Conservation (phyloP, 768 basidiomycete genomes). For the Xerocomellus intermedius region DNA sequence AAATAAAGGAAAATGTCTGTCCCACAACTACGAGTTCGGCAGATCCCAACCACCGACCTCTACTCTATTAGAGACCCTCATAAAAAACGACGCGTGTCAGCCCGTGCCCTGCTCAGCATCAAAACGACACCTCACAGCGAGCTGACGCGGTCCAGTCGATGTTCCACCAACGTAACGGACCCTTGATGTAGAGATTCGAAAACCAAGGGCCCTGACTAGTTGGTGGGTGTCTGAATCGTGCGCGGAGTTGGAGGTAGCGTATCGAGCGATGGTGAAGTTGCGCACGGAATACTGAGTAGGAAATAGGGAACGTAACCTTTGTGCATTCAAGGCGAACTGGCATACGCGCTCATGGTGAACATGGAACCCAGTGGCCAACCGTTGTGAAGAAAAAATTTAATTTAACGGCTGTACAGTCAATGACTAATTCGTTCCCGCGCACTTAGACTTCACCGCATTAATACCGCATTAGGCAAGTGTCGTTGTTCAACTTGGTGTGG, state of each 20-base stretch:
- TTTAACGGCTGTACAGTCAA: constrained; percentile 13
- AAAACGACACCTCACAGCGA: constrained; percentile 58
- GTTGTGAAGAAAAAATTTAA: no score
- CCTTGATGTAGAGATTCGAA: constrained; percentile 40
- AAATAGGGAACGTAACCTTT: no score
- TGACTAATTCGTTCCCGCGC: constrained; percentile 27
- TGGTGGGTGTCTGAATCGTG: constrained; percentile 27
- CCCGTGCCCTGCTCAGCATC: constrained; percentile 47
- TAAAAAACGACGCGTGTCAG: constrained; percentile 36
- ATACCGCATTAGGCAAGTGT: constrained; percentile 20
- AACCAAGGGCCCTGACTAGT: constrained; percentile 66
- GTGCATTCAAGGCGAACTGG: no score
- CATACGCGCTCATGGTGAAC: neutral
- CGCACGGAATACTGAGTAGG: no score
- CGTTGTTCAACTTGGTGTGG: constrained; percentile 16
- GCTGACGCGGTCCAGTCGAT: constrained; percentile 40
- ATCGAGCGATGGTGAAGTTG: no score
- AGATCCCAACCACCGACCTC: constrained; percentile 40
- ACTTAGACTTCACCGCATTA: neutral
- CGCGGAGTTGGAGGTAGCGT: no score
- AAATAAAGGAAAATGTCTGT: constrained; percentile 44
- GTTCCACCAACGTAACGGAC: constrained; percentile 78
- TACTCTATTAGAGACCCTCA: constrained; percentile 59
- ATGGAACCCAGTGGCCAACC: no score
- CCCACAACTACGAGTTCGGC: constrained; percentile 65